Evolutionary conservation across 306 rosid species (phyloP), one percentile per base, ranked within the genome.

Genomic region (Quercus parvula): DNA sequence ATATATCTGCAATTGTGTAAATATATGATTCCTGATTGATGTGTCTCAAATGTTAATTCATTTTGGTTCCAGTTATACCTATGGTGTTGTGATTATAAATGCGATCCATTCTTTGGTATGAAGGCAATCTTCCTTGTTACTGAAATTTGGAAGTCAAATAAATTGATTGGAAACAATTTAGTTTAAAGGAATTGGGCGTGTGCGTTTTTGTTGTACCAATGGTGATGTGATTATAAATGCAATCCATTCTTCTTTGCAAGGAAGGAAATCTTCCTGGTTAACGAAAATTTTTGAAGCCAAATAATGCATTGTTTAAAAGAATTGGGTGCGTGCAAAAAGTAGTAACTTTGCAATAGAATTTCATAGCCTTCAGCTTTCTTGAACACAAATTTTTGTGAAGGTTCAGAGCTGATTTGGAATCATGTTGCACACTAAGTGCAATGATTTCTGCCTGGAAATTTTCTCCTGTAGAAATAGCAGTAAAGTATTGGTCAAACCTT

Each of bases 351-450:
- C 46, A 64, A 28, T 62, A 62, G 19, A 61, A 13, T 62, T 49
- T 49, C 38, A 5, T 27, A 7, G 8, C 46, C 70, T 64, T 31
- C 22, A 31, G 57, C 74, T 66, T 56, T 80, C 33, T 38, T 66
- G 68, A 74, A 5, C 56, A 24, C 38, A 33, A 66, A 24, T 15
- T 71, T 66, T 75, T 75, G 46, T 71, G 19, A 6, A 75, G 30
- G 31, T 54, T 71, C 63, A 68, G 78, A 72, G 64, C 56, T 61
- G 69, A 62, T 81, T 54, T 64, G 46, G 56, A 30, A 38, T 28
- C 20, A 15, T 51, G 14, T 35, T 17, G 70, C 20, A 46, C 33
- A 17, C 59, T 13, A 15, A n/a, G 74, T 56, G 17, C 74, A 77
- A 71, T 17, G 44, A 63, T 55, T 56, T 35, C 41, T 27, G 56